These are phyloP conservation scores for Xylaria sp. DNA, from an alignment of 2,329 filamentous ascomycete genomes.

Conservation along the genomic window DNA sequence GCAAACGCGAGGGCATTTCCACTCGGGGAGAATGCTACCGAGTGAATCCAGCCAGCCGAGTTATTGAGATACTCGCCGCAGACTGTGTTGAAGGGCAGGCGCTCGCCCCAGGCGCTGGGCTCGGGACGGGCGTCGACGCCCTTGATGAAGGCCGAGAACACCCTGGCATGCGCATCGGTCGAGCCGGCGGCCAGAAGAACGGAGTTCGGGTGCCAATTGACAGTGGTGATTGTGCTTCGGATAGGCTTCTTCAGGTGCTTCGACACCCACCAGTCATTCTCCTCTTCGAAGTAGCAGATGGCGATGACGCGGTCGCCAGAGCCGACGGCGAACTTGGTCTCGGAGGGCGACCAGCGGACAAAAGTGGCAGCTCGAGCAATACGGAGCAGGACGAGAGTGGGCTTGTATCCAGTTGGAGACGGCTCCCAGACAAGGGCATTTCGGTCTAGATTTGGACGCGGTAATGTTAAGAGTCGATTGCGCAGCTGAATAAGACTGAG, in stretches of 20 bases:
- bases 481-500: background rate
- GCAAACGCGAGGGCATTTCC: slow-evolving; percentile 94
- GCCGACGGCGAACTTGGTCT: slow-evolving; percentile 97
- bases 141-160: slow-evolving; percentile 97
- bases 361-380: slow-evolving; percentile 98
- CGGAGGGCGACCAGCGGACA: slow-evolving; percentile 95
- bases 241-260: slow-evolving; percentile 99
- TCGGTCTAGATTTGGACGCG: slow-evolving; percentile 70
- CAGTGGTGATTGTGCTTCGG: slow-evolving; percentile 92
- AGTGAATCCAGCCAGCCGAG: slow-evolving; percentile 96
- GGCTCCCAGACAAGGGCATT: slow-evolving; percentile 99
- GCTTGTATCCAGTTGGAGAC: slow-evolving; percentile 92
- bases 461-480: slow-evolving; percentile 11
- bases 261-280: slow-evolving; percentile 99
- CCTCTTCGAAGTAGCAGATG: slow-evolving; percentile 98
- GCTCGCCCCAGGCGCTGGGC: slow-evolving; percentile 91
- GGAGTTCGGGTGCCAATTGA: slow-evolving; percentile 97
- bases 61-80: slow-evolving; percentile 97
- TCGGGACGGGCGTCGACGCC: slow-evolving; percentile 88
- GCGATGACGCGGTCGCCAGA: slow-evolving; percentile 96
- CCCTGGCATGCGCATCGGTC: slow-evolving; percentile 95
- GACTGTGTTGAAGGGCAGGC: slow-evolving; percentile 96
- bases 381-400: slow-evolving; percentile 93
- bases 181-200: slow-evolving; percentile 93
- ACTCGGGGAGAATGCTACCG: slow-evolving; percentile 90